Conservation (phyloP, 106 monocot genomes). For the Agapanthus africanus region DNA sequence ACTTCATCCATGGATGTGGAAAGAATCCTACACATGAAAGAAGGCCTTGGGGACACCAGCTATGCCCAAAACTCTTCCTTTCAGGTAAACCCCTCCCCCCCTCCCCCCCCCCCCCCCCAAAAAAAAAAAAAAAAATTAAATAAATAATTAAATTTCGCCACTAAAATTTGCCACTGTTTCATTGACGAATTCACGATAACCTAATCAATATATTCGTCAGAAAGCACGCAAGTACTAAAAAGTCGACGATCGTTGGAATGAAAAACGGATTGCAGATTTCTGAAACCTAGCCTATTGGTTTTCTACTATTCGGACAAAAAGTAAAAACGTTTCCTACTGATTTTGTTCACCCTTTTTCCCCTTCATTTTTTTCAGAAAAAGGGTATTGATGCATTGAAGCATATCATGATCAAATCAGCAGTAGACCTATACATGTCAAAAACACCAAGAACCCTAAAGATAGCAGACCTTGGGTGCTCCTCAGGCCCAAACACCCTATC, state of each 20-base stretch:
- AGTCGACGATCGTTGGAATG: no score
- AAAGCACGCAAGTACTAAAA: no score
- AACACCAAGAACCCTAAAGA: constrained; percentile 19
- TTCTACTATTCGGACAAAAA: no score
- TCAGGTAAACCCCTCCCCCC: constrained; percentile 23
- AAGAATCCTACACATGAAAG: constrained; percentile 59
- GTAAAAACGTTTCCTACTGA: neutral
- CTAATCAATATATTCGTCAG: no score
- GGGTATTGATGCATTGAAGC: constrained; percentile 37
- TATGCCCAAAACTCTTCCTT: constrained; percentile 69
- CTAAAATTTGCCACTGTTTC: no score
- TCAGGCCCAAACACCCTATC: constrained; percentile 42
- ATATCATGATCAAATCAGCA: constrained; percentile 30
- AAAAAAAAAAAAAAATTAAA: no score
- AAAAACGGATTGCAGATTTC: no score
- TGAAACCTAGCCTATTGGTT: no score
- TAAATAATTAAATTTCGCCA: no score
- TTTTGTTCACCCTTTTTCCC: neutral
- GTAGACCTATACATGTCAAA: constrained; percentile 20
- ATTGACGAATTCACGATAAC: no score
- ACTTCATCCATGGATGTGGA: constrained; percentile 40
- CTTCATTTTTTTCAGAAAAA: constrained; percentile 35
- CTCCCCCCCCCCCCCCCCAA: no score
- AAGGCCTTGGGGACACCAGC: constrained; percentile 47
- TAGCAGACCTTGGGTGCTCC: constrained; percentile 71